Conservation (phyloP, 208 protist genomes). For the Vickermania ingenoplastis region DNA sequence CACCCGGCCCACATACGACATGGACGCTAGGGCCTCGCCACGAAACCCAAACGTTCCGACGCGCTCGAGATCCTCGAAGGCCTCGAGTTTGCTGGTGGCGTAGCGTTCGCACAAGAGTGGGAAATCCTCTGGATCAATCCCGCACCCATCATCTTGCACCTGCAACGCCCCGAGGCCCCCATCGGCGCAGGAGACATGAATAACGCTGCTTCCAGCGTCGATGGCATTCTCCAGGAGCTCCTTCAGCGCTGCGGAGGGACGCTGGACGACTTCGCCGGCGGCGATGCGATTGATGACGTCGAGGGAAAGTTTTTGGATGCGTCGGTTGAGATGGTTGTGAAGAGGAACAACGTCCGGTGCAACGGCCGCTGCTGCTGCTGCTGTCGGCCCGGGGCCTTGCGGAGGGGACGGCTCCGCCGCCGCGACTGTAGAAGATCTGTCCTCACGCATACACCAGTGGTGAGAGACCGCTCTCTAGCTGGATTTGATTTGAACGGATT, state of each 20-base stretch:
- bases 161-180: slow-evolving; percentile 95
- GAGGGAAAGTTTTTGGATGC: slow-evolving; percentile 86
- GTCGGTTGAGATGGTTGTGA: no score
- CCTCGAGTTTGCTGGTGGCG: slow-evolving; percentile 89
- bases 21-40: slow-evolving; percentile 83
- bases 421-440: no score
- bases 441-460: no score
- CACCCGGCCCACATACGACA: slow-evolving; percentile 78
- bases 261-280: slow-evolving; percentile 97
- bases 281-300: slow-evolving; percentile 96
- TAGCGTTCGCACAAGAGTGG: slow-evolving; percentile 96
- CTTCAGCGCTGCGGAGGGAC: slow-evolving; percentile 96
- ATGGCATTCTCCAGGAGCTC: slow-evolving; percentile 98
- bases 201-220: slow-evolving; percentile 88
- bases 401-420: no score
- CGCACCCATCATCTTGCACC: slow-evolving; percentile 96
- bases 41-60: slow-evolving; percentile 90
- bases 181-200: slow-evolving; percentile 83
- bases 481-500: no score
- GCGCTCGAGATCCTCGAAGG: slow-evolving; percentile 80
- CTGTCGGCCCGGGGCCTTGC: no score
- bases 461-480: no score
- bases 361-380: no score
- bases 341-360: not conserved
- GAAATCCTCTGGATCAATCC: slow-evolving; percentile 93